Evolutionary conservation across 371 early-diverging fungal species (phyloP).

Genomic region (Rhizopus microsporus): DNA sequence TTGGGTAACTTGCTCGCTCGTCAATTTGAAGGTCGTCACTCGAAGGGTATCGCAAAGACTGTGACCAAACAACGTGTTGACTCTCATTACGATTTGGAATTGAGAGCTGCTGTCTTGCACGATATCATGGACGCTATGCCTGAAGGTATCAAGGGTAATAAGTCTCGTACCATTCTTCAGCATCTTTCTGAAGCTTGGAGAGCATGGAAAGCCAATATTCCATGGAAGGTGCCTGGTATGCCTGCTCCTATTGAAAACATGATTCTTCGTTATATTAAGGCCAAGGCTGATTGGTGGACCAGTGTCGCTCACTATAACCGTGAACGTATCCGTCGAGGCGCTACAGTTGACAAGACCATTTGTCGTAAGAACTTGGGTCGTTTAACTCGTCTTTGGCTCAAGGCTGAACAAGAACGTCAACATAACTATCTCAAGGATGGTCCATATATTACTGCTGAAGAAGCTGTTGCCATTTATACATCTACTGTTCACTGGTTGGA

Average conservation of each 20-base stretch:
- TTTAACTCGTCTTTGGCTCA: conserved; percentile 97
- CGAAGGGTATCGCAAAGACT: conserved; percentile 96
- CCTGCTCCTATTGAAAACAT: conserved; percentile 98
- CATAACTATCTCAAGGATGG: conserved; percentile 98
- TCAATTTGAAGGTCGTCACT: conserved; percentile 97
- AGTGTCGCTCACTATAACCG: conserved; percentile 97
- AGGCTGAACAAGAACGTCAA: conserved; percentile 99
- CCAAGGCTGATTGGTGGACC: conserved; percentile 99
- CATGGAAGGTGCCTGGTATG: conserved; percentile 98
- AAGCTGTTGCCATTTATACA: conserved; percentile 97
- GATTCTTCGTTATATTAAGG: conserved; percentile 97
- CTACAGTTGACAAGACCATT: conserved; percentile 99
- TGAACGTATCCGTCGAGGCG: conserved; percentile 97
- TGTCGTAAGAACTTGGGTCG: conserved; percentile 98
- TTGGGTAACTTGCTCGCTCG: conserved; percentile 97
- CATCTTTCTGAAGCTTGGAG: conserved; percentile 99
- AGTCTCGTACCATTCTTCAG: conserved; percentile 94
- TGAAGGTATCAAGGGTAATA: conserved; percentile 95
- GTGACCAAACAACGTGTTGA: conserved; percentile 99
- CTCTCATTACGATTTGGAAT: conserved; percentile 96
- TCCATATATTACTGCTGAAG: conserved; percentile 96
- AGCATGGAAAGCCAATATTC: conserved; percentile 98
- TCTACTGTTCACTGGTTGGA: conserved; percentile 99
- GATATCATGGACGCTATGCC: conserved; percentile 99
- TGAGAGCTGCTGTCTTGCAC: conserved; percentile 96